phyloP scores from a whole-genome alignment of 139 green algal genomes.

The Chlamydomonas schloesseri region DNA sequence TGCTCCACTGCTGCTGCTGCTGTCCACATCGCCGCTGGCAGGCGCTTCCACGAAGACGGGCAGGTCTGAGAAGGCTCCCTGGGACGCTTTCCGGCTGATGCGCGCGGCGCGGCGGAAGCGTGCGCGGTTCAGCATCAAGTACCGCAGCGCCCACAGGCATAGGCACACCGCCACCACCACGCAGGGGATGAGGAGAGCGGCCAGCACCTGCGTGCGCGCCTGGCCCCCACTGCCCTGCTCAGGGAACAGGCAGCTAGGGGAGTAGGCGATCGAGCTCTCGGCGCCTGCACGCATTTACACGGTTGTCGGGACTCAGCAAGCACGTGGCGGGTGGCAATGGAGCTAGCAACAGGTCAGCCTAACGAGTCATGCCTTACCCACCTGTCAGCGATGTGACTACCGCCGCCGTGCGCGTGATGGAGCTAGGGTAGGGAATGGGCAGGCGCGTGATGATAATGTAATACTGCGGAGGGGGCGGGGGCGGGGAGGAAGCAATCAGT shows the following conservation, averaged over 20 bases:
- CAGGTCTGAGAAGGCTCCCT: no score
- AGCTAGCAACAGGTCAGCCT: no score
- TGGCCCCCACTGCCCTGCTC: not conserved
- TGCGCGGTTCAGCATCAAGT: not conserved
- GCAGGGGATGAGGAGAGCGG: not conserved
- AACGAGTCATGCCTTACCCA: no score
- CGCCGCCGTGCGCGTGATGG: not conserved
- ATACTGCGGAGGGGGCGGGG: not conserved
- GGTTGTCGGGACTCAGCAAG: no score
- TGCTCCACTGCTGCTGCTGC: no score
- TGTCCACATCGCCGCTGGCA: no score
- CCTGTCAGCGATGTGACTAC: not conserved
- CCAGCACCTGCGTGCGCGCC: not conserved
- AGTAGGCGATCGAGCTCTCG: not conserved
- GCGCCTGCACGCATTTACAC: no score
- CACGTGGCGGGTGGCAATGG: no score
- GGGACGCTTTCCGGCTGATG: no score
- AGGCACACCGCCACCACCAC: not conserved
- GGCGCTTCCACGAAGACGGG: no score
- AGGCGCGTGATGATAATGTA: not conserved
- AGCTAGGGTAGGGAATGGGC: not conserved
- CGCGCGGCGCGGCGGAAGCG: no score
- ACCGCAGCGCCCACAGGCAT: not conserved
- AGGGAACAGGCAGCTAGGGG: not conserved
- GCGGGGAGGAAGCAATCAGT: not conserved